Base-by-base conservation (phyloP, 2,329 filamentous ascomycete species). In the Cylindrodendrum hubeiense region DNA sequence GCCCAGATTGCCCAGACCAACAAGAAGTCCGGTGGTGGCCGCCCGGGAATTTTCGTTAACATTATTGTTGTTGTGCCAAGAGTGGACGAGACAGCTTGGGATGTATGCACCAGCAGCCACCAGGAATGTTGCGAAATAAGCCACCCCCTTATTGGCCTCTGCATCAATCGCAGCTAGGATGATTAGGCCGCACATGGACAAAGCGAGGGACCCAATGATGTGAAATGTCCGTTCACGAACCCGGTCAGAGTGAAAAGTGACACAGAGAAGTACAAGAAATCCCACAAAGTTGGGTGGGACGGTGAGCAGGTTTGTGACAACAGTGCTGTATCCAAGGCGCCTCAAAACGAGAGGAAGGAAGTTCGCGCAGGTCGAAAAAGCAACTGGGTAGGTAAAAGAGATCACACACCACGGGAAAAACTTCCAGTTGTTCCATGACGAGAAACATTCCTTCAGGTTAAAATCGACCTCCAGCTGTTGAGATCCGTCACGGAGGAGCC, bases 31-130 rank as follows among this genome's bases (percentile, higher is more conserved):
- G 1, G 83, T 86, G 10, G 81, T 84, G 0, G 83, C 83, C 5
- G 84, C 84, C 0, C 84, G 79, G 0, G 68, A 73, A 26, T 74
- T 85, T 74, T 87, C 84, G 24, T 83, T 80, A 8, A 85, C 74
- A 44, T 84, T 86, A 69, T 87, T 86, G 66, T 86, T 86, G 60
- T 86, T 86, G 63, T 85, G 79, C 84, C 85, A 85, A 1, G 79
- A 79, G 64, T 85, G 80, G 5, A 86, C 79, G n/a, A 86, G 74
- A 56, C 80, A 81, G 4, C 79, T 81, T 0, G 83, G 81, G 15
- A 84, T 83, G 66, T 85, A 86, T 1, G 83, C 78, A 22, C 81
- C 81, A 0, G 75, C 69, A 2, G 82, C 81, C 56, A 86, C 75
- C 3, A 86, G 74, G 61, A 86, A 86, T 63, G 81, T 83, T 0